Base-by-base conservation (phyloP, 768 basidiomycete genomes). In the Scleroderma bovista region DNA sequence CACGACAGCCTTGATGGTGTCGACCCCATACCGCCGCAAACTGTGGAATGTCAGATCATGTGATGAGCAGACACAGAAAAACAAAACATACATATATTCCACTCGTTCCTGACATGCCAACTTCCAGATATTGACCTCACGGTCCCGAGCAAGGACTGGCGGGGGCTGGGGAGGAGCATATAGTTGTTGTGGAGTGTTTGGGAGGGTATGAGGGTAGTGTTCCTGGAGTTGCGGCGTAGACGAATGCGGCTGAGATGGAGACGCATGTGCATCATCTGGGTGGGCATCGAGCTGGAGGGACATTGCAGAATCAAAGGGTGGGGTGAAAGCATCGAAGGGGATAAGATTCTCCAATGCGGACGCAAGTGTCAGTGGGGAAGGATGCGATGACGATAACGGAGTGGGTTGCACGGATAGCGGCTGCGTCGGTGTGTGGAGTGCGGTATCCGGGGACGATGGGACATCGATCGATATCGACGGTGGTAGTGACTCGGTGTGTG, bases 121-220 rank as follows among this genome's bases (percentile, higher is more conserved):
- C 52, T 66, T 66, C 65, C 65, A 66, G 45, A 66, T 66, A 48
- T 66, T 66, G 56, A 68, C 60, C 40, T 66, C 65, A 19, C 65
- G 57, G 57, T 68, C 66, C 23, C 65, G 66, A 47, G 58, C 60
- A 43, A 62, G 56, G 24, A 56, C 56, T 16, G 66, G 66, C 44
- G 51, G 51, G 15, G 57, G 60, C 20, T 60, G 61, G 15, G 59
- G 63, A 17, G 60, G 59, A 48, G 63, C 58, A 55, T 65, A 65
- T 6, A 41, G 31, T 37, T 57, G 44, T 52, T 60, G 65, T 12
- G 63, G 53, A 23, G 56, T 57, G 33, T 59, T 56, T 19, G 62
- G 61, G 16, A 61, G 53, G 26, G 56, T 57, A 34, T 59, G 58
- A 19, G 62, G 61, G 15, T 58, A 55, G 44, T 60, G 63, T 33